These are phyloP conservation scores for Nasturtium officinale DNA, from an alignment of 345 rosid species.

Conservation along the genomic window DNA sequence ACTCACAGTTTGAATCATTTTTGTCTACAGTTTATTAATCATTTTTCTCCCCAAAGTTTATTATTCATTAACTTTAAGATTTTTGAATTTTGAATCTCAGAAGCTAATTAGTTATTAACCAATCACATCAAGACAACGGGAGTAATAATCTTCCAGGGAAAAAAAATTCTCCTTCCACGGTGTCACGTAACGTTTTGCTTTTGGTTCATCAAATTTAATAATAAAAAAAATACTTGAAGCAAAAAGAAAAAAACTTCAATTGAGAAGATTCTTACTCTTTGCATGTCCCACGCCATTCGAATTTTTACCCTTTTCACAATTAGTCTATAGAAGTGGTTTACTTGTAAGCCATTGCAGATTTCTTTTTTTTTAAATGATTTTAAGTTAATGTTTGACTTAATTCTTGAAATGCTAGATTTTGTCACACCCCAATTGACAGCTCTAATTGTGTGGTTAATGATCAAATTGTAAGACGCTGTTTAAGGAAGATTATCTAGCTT, in stretches of 20 bases:
- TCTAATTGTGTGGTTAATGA: too few relatives aligned
- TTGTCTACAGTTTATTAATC: not conserved
- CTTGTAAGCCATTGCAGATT: too few relatives aligned
- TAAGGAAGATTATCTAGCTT: too few relatives aligned
- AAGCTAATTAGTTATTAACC: not conserved
- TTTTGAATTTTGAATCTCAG: slow-evolving; percentile 34
- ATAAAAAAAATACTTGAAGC: not conserved
- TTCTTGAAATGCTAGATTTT: too few relatives aligned
- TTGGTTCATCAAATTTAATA: not conserved
- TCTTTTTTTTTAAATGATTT: too few relatives aligned
- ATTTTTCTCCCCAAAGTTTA: not conserved
- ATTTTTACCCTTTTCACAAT: too few relatives aligned
- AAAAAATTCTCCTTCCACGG: not conserved
- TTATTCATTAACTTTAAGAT: slow-evolving; percentile 6
- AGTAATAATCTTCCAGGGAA: not conserved
- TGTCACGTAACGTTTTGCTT: slow-evolving; percentile 1
- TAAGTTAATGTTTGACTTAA: too few relatives aligned
- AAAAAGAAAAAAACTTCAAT: not conserved
- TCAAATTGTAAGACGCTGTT: too few relatives aligned
- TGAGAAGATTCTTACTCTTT: too few relatives aligned
- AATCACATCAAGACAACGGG: not conserved
- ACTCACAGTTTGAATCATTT: not conserved
- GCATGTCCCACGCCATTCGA: too few relatives aligned
- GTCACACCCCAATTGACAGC: too few relatives aligned
- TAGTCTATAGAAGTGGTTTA: too few relatives aligned